Conservation (phyloP, 2,329 filamentous ascomycete species). For the Aspergillus oerlinghausenensis region DNA sequence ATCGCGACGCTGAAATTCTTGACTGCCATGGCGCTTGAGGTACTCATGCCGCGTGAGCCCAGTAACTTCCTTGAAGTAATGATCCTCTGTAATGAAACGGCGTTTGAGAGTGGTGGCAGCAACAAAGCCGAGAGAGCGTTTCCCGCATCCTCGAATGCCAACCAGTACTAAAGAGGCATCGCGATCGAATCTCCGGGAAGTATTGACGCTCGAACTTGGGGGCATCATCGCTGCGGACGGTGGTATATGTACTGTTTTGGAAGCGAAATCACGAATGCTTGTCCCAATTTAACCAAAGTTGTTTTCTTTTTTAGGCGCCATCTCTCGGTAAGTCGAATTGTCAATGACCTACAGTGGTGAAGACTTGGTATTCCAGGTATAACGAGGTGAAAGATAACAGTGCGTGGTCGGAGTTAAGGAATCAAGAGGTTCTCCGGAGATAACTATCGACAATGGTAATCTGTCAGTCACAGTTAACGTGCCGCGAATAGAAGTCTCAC, state of each 20-base stretch:
- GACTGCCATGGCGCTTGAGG: constrained; percentile 36
- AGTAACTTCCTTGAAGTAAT: constrained; percentile 41
- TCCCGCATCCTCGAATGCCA: constrained; percentile 42
- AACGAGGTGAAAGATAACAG: neutral
- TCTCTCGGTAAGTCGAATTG: neutral
- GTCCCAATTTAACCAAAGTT: neutral
- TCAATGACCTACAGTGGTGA: neutral
- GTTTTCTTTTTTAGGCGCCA: neutral
- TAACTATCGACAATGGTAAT: neutral
- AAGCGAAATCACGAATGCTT: neutral
- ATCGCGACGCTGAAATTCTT: constrained; percentile 40
- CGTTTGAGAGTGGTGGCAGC: constrained; percentile 40
- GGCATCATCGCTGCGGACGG: constrained; percentile 10
- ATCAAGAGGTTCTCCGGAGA: neutral
- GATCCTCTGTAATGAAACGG: constrained; percentile 42
- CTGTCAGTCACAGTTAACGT: too few relatives aligned
- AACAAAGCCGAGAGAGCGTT: constrained; percentile 41
- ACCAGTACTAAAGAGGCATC: constrained; percentile 41
- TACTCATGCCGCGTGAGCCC: constrained; percentile 40
- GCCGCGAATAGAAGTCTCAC: too few relatives aligned
- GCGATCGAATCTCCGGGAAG: constrained; percentile 27
- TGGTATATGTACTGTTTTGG: neutral
- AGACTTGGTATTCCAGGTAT: neutral
- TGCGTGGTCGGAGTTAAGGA: neutral
- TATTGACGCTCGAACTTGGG: constrained; percentile 3